These are phyloP conservation scores for Brettanomyces nanus DNA, from an alignment of 805 yeast genomes.

Conservation along the genomic window DNA sequence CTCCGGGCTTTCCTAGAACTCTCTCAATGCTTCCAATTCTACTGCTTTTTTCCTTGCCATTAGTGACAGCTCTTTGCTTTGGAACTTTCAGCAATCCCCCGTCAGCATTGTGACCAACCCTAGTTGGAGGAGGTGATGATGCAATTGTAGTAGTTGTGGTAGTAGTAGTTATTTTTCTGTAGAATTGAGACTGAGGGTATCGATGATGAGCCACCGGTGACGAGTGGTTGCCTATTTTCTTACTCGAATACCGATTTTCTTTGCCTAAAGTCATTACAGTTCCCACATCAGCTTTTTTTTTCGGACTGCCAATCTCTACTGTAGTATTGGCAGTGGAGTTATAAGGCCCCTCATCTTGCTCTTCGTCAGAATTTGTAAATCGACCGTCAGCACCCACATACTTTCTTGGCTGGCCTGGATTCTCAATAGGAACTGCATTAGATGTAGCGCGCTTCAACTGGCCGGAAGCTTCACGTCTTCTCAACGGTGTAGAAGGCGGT, in stretches of 20 bases:
- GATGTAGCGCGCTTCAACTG: constrained; percentile 49
- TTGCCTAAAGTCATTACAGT: constrained; percentile 11
- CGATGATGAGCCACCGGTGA: constrained; percentile 5
- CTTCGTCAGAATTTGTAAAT: constrained; percentile 30
- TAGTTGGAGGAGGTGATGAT: constrained; percentile 22
- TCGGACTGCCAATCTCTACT: constrained; percentile 3
- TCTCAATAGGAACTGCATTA: constrained; percentile 79
- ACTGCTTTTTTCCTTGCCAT: constrained; percentile 12
- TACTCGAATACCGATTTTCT: constrained; percentile 6
- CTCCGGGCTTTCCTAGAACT: constrained; percentile 27
- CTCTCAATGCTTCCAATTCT: constrained; percentile 23
- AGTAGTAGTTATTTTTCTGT: constrained; percentile 42
- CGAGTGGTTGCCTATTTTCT: constrained; percentile 1
- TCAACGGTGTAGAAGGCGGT: constrained; percentile 63
- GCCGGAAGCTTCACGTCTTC: constrained; percentile 64
- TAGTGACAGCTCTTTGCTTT: constrained; percentile 22
- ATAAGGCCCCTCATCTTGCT: constrained; percentile 13
- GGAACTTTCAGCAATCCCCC: constrained; percentile 15
- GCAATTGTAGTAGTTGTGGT: constrained; percentile 36
- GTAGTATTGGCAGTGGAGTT: constrained; percentile 10
- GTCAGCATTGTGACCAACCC: constrained; percentile 6
- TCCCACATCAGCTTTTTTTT: constrained; percentile 2
- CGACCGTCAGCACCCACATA: constrained; percentile 29
- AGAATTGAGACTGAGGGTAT: constrained; percentile 28
- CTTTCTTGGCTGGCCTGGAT: constrained; percentile 97